Percentiles rank a stretch among this genome's conserved stretches.
Evolutionary conservation across 2,329 filamentous ascomycete species (phyloP).

Genomic region (Phialemonium atrogriseum): DNA sequence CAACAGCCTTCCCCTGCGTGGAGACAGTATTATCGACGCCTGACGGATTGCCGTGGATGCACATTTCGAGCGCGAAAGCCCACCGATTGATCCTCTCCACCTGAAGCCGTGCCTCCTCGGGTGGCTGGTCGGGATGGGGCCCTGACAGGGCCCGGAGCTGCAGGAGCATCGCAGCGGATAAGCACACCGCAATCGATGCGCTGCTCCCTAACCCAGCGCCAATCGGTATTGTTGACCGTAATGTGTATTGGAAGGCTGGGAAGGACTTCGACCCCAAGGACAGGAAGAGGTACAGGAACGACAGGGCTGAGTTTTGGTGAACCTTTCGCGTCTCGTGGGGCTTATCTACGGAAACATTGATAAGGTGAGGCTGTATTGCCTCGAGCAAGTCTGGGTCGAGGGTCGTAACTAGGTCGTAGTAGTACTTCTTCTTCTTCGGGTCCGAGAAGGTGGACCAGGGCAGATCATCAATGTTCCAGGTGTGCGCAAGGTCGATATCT

Average conservation of each 20-base stretch:
- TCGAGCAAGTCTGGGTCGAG: conserved; percentile 77
- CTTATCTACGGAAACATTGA: conserved; percentile 56
- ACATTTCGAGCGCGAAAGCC: conserved; percentile 96
- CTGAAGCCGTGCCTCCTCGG: conserved; percentile 79
- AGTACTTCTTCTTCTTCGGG: conserved; percentile 83
- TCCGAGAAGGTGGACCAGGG: conserved; percentile 79
- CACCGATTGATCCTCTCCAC: conserved; percentile 94
- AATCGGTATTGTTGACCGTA: conserved; percentile 90
- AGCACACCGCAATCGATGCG: conserved; percentile 86
- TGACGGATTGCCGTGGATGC: conserved; percentile 93
- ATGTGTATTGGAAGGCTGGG: conserved; percentile 76
- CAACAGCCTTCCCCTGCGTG: conserved; percentile 85
- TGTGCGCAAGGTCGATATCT: conserved; percentile 82
- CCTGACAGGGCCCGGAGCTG: conserved; percentile 84
- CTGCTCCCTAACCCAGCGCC: conserved; percentile 87
- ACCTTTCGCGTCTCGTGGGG: conserved; percentile 71
- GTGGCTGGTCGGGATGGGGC: conserved; percentile 84
- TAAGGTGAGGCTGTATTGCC: conserved; percentile 73
- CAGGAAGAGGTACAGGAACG: conserved; percentile 89
- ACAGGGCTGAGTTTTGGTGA: conserved; percentile 70
- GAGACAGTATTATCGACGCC: conserved; percentile 96
- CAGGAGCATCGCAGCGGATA: conserved; percentile 74
- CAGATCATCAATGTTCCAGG: conserved; percentile 87
- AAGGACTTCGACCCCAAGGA: conserved; percentile 75
- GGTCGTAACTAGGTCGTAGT: conserved; percentile 80